Evolutionary conservation across 768 basidiomycete genomes (phyloP).

Genomic region (Paxillus ammoniavirescens): DNA sequence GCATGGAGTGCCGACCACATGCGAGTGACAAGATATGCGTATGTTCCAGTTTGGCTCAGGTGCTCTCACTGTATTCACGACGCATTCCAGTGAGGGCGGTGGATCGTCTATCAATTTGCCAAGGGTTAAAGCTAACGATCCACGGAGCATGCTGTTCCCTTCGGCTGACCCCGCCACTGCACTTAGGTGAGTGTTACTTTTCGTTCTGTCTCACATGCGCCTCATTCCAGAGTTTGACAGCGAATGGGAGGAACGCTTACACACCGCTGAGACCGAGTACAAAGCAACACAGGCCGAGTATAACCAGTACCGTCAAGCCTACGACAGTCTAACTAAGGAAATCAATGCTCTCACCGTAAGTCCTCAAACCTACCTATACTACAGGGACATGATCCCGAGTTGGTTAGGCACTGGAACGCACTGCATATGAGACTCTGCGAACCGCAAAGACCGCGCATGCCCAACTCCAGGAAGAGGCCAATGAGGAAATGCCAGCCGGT

Average conservation of each 20-base stretch:
- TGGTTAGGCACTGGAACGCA: conserved; percentile 20
- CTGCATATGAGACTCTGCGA: conserved; percentile 23
- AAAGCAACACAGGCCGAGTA: conserved; percentile 26
- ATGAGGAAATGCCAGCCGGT: conserved; percentile 66
- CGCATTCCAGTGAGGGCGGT: conserved; percentile 61
- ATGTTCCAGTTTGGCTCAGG: conserved; percentile 23
- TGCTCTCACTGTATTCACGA: background rate
- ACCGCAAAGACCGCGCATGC: conserved; percentile 36
- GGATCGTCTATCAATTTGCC: conserved; percentile 45
- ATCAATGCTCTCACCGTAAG: conserved; percentile 37
- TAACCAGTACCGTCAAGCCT: conserved; percentile 28
- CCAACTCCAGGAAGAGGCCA: conserved; percentile 55
- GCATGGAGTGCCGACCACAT: conserved; percentile 67
- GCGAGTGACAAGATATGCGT: conserved; percentile 65
- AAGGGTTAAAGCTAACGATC: conserved; percentile 30
- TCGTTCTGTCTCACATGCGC: background rate
- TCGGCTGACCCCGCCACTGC: conserved; percentile 49
- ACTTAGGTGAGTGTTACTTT: conserved; percentile 39
- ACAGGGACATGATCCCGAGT: background rate
- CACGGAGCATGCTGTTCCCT: conserved; percentile 50
- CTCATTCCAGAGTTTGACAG: conserved; percentile 30
- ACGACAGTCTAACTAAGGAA: conserved; percentile 26
- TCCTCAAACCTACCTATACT: background rate
- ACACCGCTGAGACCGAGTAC: conserved; percentile 38
- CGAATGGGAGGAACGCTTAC: conserved; percentile 42